Conservation (phyloP, 2,329 filamentous ascomycete genomes). For the Thielaviopsis ethacetica region DNA sequence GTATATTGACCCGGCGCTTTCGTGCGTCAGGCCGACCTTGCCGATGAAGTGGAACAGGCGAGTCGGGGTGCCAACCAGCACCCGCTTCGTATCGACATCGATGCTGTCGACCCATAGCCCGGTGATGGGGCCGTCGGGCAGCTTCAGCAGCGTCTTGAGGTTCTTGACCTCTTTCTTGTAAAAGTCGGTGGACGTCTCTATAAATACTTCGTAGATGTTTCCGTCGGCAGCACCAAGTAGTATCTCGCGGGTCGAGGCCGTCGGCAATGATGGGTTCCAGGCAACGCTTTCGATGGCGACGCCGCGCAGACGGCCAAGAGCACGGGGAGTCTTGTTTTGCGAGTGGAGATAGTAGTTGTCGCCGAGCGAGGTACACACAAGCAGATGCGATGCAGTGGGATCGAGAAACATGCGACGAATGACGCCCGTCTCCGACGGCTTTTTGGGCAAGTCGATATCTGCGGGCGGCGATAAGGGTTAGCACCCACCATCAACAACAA, state of each 20-base stretch:
- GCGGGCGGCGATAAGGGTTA: neutral
- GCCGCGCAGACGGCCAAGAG: constrained; percentile 65
- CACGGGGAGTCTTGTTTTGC: constrained; percentile 75
- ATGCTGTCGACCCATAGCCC: constrained; percentile 74
- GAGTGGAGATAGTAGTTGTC: constrained; percentile 98
- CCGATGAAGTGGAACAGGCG: constrained; percentile 70
- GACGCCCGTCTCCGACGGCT: constrained; percentile 74
- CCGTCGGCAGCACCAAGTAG: constrained; percentile 83
- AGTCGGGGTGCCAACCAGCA: constrained; percentile 65
- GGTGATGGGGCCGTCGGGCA: constrained; percentile 67
- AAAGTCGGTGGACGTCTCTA: constrained; percentile 88
- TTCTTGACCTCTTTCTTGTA: constrained; percentile 93
- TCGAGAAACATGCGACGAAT: constrained; percentile 96
- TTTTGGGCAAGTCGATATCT: constrained; percentile 97
- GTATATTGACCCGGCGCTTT: constrained; percentile 75
- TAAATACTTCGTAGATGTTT: constrained; percentile 85
- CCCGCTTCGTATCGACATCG: constrained; percentile 54
- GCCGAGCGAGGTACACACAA: constrained; percentile 78
- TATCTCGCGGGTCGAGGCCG: constrained; percentile 87
- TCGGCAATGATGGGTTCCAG: constrained; percentile 88
- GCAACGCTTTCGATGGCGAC: constrained; percentile 79
- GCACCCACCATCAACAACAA: neutral
- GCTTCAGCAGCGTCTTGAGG: constrained; percentile 65
- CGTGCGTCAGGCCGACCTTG: constrained; percentile 55
- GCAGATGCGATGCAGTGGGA: constrained; percentile 83